Evolutionary conservation across 371 early-diverging fungal genomes (phyloP), one percentile per base, ranked within the genome.

Genomic region (Mucor velutinosus): DNA sequence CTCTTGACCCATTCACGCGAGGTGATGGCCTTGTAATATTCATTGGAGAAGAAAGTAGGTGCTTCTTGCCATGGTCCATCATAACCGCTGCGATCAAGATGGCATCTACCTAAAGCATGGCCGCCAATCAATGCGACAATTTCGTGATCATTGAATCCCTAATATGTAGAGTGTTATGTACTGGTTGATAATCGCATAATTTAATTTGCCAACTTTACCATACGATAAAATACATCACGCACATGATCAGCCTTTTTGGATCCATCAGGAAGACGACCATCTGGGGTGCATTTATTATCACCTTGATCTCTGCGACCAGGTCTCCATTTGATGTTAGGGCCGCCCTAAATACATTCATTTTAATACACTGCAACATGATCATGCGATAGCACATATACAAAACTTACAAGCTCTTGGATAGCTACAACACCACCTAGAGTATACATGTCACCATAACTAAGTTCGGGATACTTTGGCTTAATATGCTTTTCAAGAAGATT

Each of bases 81-180:
- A 69, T 86, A 97, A 17, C 98, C 98, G 66, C 90, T 89, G 63
- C 96, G 92, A 66, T 91, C 90, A 57, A 87, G 69, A 79, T 98
- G 98, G 85, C 97, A 97, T 65, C 97, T 89, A 21, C 98, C 98
- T n/a, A 98, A 77, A n/a, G 93, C 88, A 80, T 98, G 98, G 37
- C 93, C 97, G 32, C 98, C 98, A n/a, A 84, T 58, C 60, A 98
- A 86, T 12, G 96, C 97, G 61, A 93, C 94, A 72, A 96, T 96
- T 75, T 98, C 98, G 76, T 93, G 95, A 81, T 97, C 98, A 80
- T 93, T 89, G 81, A 97, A 95, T 59, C 92, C 91, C 66, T 65
- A 53, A 7, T 7, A 33, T 2, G 30, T 4, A 30, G 30, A 30
- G 30, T 33, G 33, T 33, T 33, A 7, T 7, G 33, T 33, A 7